phyloP scores from a whole-genome alignment of 2,329 filamentous ascomycete species.

The Colletotrichum sidae region DNA sequence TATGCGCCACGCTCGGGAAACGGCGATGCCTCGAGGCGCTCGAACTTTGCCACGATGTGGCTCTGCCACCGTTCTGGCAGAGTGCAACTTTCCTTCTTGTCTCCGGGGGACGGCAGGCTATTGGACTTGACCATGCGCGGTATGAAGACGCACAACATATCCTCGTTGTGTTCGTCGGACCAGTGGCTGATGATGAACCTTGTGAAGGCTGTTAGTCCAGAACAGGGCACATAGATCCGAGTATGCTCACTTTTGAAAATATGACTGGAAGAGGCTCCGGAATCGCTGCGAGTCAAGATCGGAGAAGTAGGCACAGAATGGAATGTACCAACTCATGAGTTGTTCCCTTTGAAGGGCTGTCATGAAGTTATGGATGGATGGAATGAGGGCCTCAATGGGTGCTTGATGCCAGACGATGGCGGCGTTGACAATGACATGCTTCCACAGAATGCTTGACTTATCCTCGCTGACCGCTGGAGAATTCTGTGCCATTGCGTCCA shows the following conservation, averaged over 20 bases:
- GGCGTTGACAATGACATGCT: slow-evolving; percentile 65
- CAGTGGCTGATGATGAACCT: slow-evolving; percentile 83
- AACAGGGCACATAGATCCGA: not conserved
- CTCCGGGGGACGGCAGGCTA: slow-evolving; percentile 64
- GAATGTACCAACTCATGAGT: slow-evolving; percentile 80
- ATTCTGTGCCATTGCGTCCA: slow-evolving; percentile 60
- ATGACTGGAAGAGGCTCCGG: slow-evolving; percentile 79
- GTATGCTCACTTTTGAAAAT: slow-evolving; percentile 78
- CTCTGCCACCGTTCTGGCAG: slow-evolving; percentile 78
- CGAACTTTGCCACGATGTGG: slow-evolving; percentile 77
- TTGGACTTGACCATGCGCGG: slow-evolving; percentile 71
- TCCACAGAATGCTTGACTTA: slow-evolving; percentile 63
- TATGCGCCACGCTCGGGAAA: slow-evolving; percentile 74
- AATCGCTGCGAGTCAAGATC: slow-evolving; percentile 81
- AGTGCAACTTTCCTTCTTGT: slow-evolving; percentile 62
- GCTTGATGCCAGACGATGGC: slow-evolving; percentile 80
- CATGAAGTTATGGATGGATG: slow-evolving; percentile 74
- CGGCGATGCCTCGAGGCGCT: slow-evolving; percentile 71
- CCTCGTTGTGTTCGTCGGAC: slow-evolving; percentile 73
- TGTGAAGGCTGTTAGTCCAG: slow-evolving; percentile 38
- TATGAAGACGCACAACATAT: slow-evolving; percentile 75
- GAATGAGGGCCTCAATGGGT: slow-evolving; percentile 82
- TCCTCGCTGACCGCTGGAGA: slow-evolving; percentile 49
- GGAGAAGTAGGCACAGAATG: slow-evolving; percentile 86
- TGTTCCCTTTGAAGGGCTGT: slow-evolving; percentile 73